Conservation (phyloP, 2,329 filamentous ascomycete genomes). For the Colletotrichum sp. region DNA sequence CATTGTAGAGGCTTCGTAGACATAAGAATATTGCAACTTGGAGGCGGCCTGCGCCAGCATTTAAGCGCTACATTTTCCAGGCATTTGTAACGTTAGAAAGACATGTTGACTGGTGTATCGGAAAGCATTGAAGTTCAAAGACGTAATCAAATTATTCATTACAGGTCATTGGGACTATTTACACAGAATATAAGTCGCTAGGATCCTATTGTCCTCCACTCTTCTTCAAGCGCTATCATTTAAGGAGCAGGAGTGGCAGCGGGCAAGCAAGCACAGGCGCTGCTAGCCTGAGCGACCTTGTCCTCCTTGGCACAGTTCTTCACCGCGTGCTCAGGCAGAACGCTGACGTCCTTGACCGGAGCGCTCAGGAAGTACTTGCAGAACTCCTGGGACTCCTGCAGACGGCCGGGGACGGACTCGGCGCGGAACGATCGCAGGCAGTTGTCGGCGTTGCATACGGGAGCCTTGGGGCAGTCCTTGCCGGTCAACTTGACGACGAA, state of each 20-base stretch:
- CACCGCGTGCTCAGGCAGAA: slow-evolving; percentile 23
- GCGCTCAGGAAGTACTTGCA: slow-evolving; percentile 28
- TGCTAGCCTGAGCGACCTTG: slow-evolving; percentile 24
- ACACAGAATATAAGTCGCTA: neutral
- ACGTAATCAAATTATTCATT: neutral
- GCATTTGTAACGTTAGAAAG: neutral
- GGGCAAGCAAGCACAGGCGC: slow-evolving; percentile 26
- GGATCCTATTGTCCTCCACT: neutral
- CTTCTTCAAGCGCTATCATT: neutral
- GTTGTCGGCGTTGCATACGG: slow-evolving; percentile 37
- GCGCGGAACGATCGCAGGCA: slow-evolving; percentile 41
- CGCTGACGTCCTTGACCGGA: slow-evolving; percentile 21
- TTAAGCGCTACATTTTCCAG: rapidly evolving
- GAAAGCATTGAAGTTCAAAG: neutral
- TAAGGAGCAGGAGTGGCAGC: slow-evolving; percentile 21
- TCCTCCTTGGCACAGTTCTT: slow-evolving; percentile 24
- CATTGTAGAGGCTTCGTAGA: neutral
- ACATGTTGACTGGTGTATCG: neutral
- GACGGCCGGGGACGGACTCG: slow-evolving; percentile 33
- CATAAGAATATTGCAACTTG: neutral
- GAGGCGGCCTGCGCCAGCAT: neutral
- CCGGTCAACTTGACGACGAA: slow-evolving; percentile 48
- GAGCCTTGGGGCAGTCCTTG: slow-evolving; percentile 20
- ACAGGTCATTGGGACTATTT: neutral
- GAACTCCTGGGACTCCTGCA: slow-evolving; percentile 35